Percentiles rank a stretch among this genome's conserved stretches.
phyloP scores from a whole-genome alignment of 2,329 filamentous ascomycete genomes.

The Colletotrichum sp. region DNA sequence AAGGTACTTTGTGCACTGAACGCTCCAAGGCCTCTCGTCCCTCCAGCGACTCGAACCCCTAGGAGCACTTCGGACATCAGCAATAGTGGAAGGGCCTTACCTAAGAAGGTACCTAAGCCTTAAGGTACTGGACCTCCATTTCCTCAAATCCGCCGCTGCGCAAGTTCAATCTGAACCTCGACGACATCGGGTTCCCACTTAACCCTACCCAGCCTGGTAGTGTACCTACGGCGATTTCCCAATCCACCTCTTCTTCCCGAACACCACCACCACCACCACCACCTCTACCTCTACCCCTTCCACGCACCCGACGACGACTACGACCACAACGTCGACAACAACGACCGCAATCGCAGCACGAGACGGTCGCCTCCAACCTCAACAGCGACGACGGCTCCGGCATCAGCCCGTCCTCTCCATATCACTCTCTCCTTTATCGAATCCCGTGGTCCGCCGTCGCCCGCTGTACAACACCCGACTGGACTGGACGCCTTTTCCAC shows the following conservation, averaged over 20 bases:
- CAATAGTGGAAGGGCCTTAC: background rate
- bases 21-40: background rate
- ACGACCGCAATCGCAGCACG: background rate
- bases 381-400: background rate
- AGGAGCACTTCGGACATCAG: background rate
- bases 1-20: background rate
- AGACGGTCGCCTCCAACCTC: background rate
- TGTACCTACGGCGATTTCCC: background rate
- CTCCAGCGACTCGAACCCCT: background rate
- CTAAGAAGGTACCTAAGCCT: slow-evolving; percentile 1
- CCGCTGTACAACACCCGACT: background rate
- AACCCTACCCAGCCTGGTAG: background rate
- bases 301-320: background rate
- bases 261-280: background rate
- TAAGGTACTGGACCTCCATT: background rate
- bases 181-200: slow-evolving; percentile 2
- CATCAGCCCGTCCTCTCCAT: background rate
- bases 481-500: slow-evolving; percentile 3
- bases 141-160: slow-evolving; percentile 7
- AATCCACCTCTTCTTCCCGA: background rate
- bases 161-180: slow-evolving; percentile 9
- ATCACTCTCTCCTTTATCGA: background rate
- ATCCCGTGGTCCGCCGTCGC: background rate
- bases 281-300: background rate
- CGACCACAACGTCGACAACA: background rate